Evolutionary conservation across 2,329 filamentous ascomycete species (phyloP).

Genomic region (Phialophora expanda): DNA sequence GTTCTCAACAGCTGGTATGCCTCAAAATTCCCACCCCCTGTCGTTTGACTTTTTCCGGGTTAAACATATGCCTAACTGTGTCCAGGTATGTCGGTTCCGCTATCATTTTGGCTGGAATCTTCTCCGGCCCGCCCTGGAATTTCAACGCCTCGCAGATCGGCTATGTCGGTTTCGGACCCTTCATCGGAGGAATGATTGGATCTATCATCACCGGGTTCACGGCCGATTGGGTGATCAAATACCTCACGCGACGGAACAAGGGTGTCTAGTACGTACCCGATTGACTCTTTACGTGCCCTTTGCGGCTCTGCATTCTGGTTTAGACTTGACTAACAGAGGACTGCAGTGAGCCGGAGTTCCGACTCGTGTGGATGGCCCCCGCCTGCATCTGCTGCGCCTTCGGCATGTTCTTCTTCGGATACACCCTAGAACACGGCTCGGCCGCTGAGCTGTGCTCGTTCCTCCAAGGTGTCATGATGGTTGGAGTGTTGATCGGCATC

Average conservation of each 20-base stretch:
- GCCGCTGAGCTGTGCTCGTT: constrained; percentile 40
- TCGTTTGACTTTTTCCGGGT: not conserved
- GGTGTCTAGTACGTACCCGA: constrained; percentile 45
- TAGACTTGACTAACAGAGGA: not conserved
- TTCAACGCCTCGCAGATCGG: constrained; percentile 42
- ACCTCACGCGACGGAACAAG: constrained; percentile 50
- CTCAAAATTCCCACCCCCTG: not conserved
- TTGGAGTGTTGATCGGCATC: constrained; percentile 41
- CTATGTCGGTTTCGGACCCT: constrained; percentile 36
- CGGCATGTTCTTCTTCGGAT: constrained; percentile 43
- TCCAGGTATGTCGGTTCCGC: constrained; percentile 34
- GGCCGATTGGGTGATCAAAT: constrained; percentile 45
- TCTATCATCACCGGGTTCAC: constrained; percentile 49
- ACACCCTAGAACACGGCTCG: constrained; percentile 32
- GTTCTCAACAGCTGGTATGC: constrained; percentile 40
- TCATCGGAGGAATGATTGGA: constrained; percentile 32
- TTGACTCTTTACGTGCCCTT: constrained; percentile 6
- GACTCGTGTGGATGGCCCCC: constrained; percentile 40
- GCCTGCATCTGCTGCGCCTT: constrained; percentile 37
- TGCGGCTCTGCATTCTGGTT: too few relatives aligned
- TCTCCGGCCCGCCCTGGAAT: constrained; percentile 43
- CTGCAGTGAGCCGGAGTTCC: constrained; percentile 41
- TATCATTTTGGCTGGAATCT: constrained; percentile 43
- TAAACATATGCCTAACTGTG: not conserved
- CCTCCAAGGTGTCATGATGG: constrained; percentile 42